phyloP scores from a whole-genome alignment of 2,329 filamentous ascomycete genomes.

The Venturia pyrina region DNA sequence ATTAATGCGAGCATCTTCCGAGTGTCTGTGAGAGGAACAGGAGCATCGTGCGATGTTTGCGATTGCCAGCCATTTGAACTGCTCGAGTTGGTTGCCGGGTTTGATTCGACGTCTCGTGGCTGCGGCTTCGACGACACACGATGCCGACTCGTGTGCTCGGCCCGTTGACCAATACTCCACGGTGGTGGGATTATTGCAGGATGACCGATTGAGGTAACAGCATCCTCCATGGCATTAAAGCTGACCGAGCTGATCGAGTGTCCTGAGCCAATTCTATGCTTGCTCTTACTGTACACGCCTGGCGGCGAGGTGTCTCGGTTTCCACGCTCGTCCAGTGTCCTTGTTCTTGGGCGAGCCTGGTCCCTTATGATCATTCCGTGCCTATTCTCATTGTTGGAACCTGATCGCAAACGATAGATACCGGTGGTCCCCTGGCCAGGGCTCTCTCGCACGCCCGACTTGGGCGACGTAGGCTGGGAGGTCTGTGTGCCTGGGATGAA shows the following conservation, averaged over 20 bases:
- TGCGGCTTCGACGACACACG: slow-evolving; percentile 14
- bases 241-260: slow-evolving; percentile 51
- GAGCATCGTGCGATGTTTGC: slow-evolving; percentile 15
- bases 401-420: slow-evolving; percentile 8
- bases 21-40: slow-evolving; percentile 52
- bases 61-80: not conserved
- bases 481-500: slow-evolving; percentile 13
- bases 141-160: not conserved
- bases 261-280: slow-evolving; percentile 61
- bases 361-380: slow-evolving; percentile 14
- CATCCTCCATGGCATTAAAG: slow-evolving; percentile 33
- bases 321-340: slow-evolving; percentile 39
- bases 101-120: not conserved
- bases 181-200: slow-evolving; percentile 27
- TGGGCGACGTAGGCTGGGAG: slow-evolving; percentile 8
- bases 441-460: slow-evolving; percentile 2
- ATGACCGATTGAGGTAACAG: slow-evolving; percentile 31
- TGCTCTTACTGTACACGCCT: slow-evolving; percentile 30
- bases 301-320: slow-evolving; percentile 30
- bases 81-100: not conserved
- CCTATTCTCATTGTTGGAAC: slow-evolving; percentile 11
- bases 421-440: not conserved
- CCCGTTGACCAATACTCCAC: not conserved
- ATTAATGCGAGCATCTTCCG: slow-evolving; percentile 65
- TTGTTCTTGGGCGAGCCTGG: slow-evolving; percentile 46